These are phyloP conservation scores for Xylaria sp. DNA, from an alignment of 2,329 filamentous ascomycete genomes.

Conservation along the genomic window DNA sequence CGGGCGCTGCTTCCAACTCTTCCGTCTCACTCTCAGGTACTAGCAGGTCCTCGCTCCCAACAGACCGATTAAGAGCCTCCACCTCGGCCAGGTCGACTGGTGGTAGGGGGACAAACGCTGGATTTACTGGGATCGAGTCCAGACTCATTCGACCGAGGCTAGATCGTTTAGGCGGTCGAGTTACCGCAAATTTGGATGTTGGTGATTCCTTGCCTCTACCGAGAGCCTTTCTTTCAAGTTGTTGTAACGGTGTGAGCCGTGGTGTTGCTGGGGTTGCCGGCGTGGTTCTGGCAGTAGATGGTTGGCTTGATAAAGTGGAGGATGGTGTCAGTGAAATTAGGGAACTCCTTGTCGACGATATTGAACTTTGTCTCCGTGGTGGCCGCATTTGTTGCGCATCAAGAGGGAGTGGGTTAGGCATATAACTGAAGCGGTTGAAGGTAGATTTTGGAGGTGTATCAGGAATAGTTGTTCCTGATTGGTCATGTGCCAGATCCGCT, in stretches of 20 bases:
- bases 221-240: slow-evolving; percentile 62
- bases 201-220: slow-evolving; percentile 47
- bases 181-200: slow-evolving; percentile 42
- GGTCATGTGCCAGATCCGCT: slow-evolving; percentile 8
- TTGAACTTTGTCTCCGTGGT: slow-evolving; percentile 36
- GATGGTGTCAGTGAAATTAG: slow-evolving; percentile 50
- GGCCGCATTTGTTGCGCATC: slow-evolving; percentile 12
- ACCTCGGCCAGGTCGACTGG: slow-evolving; percentile 65
- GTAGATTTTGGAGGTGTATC: slow-evolving; percentile 48
- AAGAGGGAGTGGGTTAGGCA: slow-evolving; percentile 34
- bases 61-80: slow-evolving; percentile 59
- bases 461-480: slow-evolving; percentile 22
- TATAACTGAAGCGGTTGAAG: slow-evolving; percentile 51
- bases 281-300: slow-evolving; percentile 58
- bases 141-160: slow-evolving; percentile 47
- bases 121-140: slow-evolving; percentile 59
- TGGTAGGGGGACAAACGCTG: slow-evolving; percentile 66
- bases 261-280: slow-evolving; percentile 56
- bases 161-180: slow-evolving; percentile 40
- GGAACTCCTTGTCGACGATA: slow-evolving; percentile 45
- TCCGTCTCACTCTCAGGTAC: slow-evolving; percentile 61
- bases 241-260: slow-evolving; percentile 63
- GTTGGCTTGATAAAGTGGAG: slow-evolving; percentile 55
- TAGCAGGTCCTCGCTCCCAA: slow-evolving; percentile 69
- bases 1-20: slow-evolving; percentile 40